phyloP scores from a whole-genome alignment of 2,329 filamentous ascomycete species.

The Fusarium begoniae region DNA sequence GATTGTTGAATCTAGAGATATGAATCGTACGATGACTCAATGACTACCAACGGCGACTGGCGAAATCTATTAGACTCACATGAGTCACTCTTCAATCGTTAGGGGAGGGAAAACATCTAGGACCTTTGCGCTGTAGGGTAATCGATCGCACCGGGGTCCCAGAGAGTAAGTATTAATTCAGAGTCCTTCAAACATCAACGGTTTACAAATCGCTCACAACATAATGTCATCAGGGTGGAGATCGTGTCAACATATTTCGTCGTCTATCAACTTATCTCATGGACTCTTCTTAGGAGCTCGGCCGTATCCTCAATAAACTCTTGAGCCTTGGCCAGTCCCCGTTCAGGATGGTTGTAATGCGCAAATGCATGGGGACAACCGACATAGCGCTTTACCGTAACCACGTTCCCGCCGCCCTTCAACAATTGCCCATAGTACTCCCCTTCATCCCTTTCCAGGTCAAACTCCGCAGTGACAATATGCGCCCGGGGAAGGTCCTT shows the following conservation, averaged over 20 bases:
- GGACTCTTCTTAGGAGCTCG: not conserved
- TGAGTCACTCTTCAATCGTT: too few relatives aligned
- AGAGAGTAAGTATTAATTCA: not conserved
- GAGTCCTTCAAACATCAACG: not conserved
- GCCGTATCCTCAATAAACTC: not conserved
- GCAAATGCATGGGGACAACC: slow-evolving; percentile 1
- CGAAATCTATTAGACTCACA: too few relatives aligned
- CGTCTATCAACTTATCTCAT: not conserved
- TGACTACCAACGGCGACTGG: not conserved
- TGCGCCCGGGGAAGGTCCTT: not conserved
- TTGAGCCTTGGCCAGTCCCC: not conserved
- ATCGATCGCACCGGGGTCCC: not conserved
- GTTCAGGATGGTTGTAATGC: not conserved
- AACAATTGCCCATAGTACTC: not conserved
- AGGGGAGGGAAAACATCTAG: too few relatives aligned
- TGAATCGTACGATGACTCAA: not conserved
- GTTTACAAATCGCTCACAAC: not conserved
- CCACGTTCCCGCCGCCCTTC: accelerated
- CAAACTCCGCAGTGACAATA: not conserved
- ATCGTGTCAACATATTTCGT: not conserved
- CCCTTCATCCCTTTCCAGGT: not conserved
- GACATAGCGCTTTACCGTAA: not conserved
- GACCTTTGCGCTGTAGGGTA: not conserved
- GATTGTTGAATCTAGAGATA: not conserved
- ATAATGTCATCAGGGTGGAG: not conserved